Evolutionary conservation across 768 basidiomycete genomes (phyloP), one percentile per base, ranked within the genome.

Genomic region (Lepiota brunneoincarnata): DNA sequence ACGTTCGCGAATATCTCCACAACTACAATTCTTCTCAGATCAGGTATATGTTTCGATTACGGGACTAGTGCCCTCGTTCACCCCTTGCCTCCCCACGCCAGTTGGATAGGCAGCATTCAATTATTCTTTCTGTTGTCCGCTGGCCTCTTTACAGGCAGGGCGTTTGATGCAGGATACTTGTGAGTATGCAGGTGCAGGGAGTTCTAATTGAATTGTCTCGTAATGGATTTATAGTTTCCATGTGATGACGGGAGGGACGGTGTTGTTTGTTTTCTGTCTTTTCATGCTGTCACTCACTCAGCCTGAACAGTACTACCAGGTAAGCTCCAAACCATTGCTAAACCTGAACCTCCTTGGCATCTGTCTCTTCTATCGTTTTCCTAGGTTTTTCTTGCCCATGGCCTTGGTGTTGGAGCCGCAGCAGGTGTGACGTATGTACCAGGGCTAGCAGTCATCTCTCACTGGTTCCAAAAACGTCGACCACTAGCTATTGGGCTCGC

Each of bases 141-240:
- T 36, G 79, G 80, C 1, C 63, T 80, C 23, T 48, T 77, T 40
- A 69, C 74, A 3, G 82, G 82, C 11, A 70, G 75, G 43, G 63
- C 75, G 5, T 80, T 79, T 58, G 82, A 83, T 46, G 70, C 70
- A 18, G 82, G 82, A 47, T 77, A 80, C 63, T 80, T 80, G 77
- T 76, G 28, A 49, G 59, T 39, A 14, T 18, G 18, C 12, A 15
- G 31, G 31, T 31, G 31, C 31, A 31, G 31, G 31, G 9, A 14
- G 10, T 34, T 43, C 24, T 15, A 14, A 28, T 23, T 18, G 9
- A 6, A 15, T 23, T 15, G 2, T 20, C 3, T 21, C n/a, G 20
- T 20, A 28, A 4, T 17, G 43, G n/a, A 34, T 24, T 12, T 51
- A 18, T 52, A 78, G 78, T 57, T 74, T 77, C 53, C 65, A 71